Conservation (phyloP, 495 filamentous ascomycete genomes). For the Penicillium daleae region DNA sequence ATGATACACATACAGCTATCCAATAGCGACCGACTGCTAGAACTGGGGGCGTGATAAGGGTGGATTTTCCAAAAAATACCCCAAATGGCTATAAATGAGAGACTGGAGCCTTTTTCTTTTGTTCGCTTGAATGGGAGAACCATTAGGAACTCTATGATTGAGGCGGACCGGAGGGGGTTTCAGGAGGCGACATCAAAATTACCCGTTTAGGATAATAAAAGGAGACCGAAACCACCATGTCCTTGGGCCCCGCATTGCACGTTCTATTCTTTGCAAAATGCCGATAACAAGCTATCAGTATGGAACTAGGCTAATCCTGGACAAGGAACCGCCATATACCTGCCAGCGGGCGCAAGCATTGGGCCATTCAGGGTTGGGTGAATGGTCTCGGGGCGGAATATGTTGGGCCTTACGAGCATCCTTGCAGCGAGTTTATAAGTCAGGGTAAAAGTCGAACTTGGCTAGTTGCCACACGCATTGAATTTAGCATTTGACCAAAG, state of each 20-base stretch:
- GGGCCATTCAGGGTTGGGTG: too few relatives aligned
- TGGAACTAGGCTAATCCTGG: not conserved
- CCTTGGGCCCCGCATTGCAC: too few relatives aligned
- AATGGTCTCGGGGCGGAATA: too few relatives aligned
- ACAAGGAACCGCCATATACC: not conserved
- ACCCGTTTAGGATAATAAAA: constrained; percentile 15
- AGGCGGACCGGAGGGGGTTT: not conserved
- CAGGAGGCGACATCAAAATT: constrained; percentile 11
- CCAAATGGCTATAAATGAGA: constrained; percentile 7
- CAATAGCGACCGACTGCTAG: not conserved
- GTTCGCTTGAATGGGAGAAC: not conserved
- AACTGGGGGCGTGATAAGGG: not conserved
- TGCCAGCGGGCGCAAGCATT: too few relatives aligned
- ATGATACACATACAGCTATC: not conserved
- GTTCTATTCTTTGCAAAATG: not conserved
- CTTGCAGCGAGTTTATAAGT: too few relatives aligned
- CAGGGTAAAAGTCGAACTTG: not conserved
- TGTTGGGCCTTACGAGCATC: too few relatives aligned
- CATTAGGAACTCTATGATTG: not conserved
- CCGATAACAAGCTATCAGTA: too few relatives aligned
- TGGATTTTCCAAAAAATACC: constrained; percentile 1
- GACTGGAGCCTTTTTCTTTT: not conserved
- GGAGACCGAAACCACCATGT: too few relatives aligned
- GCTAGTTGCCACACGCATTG: not conserved
- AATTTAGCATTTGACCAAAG: too few relatives aligned